phyloP scores from a whole-genome alignment of 169 alveolate genomes.

The Perkinsus olseni region DNA sequence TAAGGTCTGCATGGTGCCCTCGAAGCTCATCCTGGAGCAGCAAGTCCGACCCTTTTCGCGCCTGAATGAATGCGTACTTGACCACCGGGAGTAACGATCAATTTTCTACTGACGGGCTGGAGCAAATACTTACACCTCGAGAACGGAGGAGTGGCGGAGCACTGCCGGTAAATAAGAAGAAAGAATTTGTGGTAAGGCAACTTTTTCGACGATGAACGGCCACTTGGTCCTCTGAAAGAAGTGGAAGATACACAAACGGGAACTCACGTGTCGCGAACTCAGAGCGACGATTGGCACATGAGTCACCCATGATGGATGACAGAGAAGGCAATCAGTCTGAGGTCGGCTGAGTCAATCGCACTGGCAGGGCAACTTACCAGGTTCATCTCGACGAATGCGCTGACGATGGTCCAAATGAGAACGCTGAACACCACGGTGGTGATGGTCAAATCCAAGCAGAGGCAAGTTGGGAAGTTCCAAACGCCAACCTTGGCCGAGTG shows the following conservation, averaged over 20 bases:
- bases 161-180: background rate
- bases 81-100: too few relatives aligned
- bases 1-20: background rate
- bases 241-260: too few relatives aligned
- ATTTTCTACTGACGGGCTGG: too few relatives aligned
- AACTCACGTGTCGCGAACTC: too few relatives aligned
- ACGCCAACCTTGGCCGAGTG: background rate
- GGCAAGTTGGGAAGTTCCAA: background rate
- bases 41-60: background rate
- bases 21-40: background rate
- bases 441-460: background rate
- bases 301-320: too few relatives aligned
- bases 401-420: background rate
- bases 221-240: background rate
- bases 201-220: background rate
- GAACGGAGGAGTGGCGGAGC: background rate
- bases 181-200: background rate
- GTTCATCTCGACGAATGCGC: background rate
- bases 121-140: background rate
- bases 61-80: background rate
- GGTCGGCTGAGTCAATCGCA: background rate
- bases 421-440: background rate
- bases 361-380: background rate
- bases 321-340: too few relatives aligned
- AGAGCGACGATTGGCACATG: too few relatives aligned